Evolutionary conservation across 768 basidiomycete species (phyloP).

Genomic region (Boletus vinaceobasis): DNA sequence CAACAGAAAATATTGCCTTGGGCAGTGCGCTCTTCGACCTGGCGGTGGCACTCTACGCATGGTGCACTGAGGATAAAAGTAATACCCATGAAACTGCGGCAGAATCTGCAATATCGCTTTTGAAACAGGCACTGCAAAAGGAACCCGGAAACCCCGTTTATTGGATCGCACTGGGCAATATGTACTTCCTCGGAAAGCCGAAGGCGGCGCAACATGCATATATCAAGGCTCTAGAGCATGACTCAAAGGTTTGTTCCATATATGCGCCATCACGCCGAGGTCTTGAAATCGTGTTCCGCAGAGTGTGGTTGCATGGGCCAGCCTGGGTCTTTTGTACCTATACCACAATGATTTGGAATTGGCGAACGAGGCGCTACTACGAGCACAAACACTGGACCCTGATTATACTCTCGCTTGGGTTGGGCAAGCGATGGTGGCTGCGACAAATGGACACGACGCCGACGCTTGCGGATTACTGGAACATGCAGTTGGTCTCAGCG

Average conservation of each 20-base stretch:
- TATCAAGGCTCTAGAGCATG: conserved; percentile 81
- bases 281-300: conserved; percentile 26
- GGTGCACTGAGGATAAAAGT: conserved; percentile 35
- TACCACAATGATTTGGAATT: conserved; percentile 75
- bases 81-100: conserved; percentile 25
- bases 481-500: conserved; percentile 63
- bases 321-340: conserved; percentile 84
- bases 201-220: conserved; percentile 89
- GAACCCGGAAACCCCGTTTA: conserved; percentile 69
- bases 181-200: conserved; percentile 62
- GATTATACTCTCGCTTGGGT: conserved; percentile 89
- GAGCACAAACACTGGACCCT: conserved; percentile 89
- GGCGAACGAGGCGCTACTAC: conserved; percentile 80
- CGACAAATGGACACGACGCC: conserved; percentile 48
- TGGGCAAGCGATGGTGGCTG: conserved; percentile 77
- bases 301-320: conserved; percentile 80
- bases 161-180: conserved; percentile 82
- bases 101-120: conserved; percentile 45
- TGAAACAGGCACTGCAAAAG: conserved; percentile 70
- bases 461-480: conserved; percentile 70
- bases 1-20: conserved; percentile 44
- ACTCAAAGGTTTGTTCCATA: conserved; percentile 63
- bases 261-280: background rate
- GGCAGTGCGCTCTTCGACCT: conserved; percentile 76
- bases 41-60: conserved; percentile 55